Percentiles rank a stretch among this genome's conserved stretches.
phyloP scores from a whole-genome alignment of 441 rosid species.

The Geranium incanum region DNA sequence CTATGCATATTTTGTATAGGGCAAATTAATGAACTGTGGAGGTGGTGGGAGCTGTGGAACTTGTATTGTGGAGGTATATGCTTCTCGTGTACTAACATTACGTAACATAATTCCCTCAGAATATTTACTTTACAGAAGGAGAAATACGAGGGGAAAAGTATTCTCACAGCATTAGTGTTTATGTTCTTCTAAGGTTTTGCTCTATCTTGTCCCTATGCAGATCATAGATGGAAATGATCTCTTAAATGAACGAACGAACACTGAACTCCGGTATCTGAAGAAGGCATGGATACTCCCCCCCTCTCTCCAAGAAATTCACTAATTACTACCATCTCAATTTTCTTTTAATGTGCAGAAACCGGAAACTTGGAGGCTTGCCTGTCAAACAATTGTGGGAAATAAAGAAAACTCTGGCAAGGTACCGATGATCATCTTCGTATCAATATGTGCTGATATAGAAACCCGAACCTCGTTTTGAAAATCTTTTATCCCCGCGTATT shows the following conservation, averaged over 20 bases:
- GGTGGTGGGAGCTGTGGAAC: conserved; percentile 93
- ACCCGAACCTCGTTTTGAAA: background rate
- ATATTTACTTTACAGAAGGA: too few species aligned
- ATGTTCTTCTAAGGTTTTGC: background rate
- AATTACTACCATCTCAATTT: too few species aligned
- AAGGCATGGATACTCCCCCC: conserved; percentile 35
- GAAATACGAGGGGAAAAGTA: background rate
- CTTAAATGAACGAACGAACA: conserved; percentile 65
- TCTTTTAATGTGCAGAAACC: conserved; percentile 45
- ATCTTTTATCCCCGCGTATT: background rate
- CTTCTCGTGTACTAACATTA: too few species aligned
- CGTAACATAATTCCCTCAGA: too few species aligned
- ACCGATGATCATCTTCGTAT: background rate
- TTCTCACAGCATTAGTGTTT: too few species aligned
- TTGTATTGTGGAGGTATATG: conserved; percentile 75
- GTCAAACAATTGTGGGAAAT: conserved; percentile 84
- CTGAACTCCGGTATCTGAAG: conserved; percentile 56
- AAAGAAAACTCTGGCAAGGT: conserved; percentile 82
- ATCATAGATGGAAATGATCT: conserved; percentile 67
- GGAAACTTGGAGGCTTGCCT: conserved; percentile 84
- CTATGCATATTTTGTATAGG: conserved; percentile 30
- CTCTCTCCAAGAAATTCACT: background rate
- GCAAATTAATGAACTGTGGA: conserved; percentile 85
- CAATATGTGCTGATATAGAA: background rate
- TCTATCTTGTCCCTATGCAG: conserved; percentile 30